Percentiles rank a stretch among this genome's conserved stretches.
Conservation (phyloP, 108 stramenopile species). For the Phaeodactylum tricornutum region DNA sequence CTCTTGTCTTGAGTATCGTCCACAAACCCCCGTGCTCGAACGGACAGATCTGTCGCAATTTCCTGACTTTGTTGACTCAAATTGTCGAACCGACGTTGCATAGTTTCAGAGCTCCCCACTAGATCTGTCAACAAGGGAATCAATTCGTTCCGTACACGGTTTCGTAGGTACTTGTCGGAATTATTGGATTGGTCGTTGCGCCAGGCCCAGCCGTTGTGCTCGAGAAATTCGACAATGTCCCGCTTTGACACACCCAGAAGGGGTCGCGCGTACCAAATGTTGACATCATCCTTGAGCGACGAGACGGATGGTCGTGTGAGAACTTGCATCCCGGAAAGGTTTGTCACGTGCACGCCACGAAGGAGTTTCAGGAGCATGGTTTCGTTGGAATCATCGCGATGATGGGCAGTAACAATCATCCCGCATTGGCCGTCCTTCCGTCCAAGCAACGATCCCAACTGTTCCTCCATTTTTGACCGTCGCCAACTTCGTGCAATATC, state of each 20-base stretch:
- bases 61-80: conserved; percentile 58
- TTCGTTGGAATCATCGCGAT: conserved; percentile 75
- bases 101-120: conserved; percentile 31
- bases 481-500: conserved; percentile 76
- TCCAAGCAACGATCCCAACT: conserved; percentile 10
- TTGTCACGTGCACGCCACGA: conserved; percentile 70
- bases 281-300: background rate
- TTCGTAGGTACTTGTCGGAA: conserved; percentile 64
- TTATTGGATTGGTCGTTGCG: conserved; percentile 71
- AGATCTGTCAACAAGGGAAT: conserved; percentile 67
- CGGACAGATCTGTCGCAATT: conserved; percentile 30
- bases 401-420: conserved; percentile 76
- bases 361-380: conserved; percentile 72
- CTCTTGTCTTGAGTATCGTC: conserved; percentile 3
- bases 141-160: conserved; percentile 79
- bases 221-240: conserved; percentile 42
- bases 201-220: conserved; percentile 32
- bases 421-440: conserved; percentile 15
- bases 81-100: conserved; percentile 42
- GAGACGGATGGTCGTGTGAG: conserved; percentile 4
- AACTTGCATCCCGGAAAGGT: conserved; percentile 57
- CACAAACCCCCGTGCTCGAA: conserved; percentile 28
- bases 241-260: conserved; percentile 52
- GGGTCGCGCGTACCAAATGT: conserved; percentile 49
- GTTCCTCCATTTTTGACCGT: conserved; percentile 20